These are phyloP conservation scores for Thymus mandschuricus DNA, from an alignment of 257 asterid species.

Conservation along the genomic window DNA sequence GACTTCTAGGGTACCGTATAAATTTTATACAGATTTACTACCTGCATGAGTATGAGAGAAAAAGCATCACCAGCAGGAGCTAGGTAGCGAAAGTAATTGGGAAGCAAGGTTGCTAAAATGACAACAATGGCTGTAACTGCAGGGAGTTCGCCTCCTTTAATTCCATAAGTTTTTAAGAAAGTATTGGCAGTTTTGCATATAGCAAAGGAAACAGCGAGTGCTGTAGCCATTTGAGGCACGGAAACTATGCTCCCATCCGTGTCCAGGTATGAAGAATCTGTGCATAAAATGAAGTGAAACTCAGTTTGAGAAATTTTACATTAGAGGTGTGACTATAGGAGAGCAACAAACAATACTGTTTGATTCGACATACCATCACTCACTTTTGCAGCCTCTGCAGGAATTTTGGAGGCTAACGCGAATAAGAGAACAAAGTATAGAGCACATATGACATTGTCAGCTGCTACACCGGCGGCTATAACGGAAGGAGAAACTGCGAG, in stretches of 20 bases:
- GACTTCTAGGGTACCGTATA: background rate
- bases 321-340: background rate
- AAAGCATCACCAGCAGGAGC: constrained; percentile 81
- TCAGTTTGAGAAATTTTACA: constrained; percentile 16
- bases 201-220: constrained; percentile 69
- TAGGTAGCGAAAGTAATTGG: constrained; percentile 56
- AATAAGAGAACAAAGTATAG: constrained; percentile 68
- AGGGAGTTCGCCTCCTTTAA: constrained; percentile 73
- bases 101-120: constrained; percentile 65
- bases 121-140: constrained; percentile 72
- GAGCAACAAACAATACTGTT: background rate
- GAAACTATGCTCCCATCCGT: constrained; percentile 52
- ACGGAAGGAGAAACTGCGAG: constrained; percentile 74
- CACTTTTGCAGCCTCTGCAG: constrained; percentile 56
- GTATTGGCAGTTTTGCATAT: constrained; percentile 66
- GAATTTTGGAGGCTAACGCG: constrained; percentile 75
- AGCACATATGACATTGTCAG: constrained; percentile 86
- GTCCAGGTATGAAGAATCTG: constrained; percentile 44
- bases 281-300: constrained; percentile 26
- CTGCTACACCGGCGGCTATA: constrained; percentile 87
- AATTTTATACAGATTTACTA: constrained; percentile 39
- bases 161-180: constrained; percentile 39
- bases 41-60: constrained; percentile 73
- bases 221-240: constrained; percentile 60
- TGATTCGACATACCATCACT: constrained; percentile 41